A percentile compares a stretch with the other conserved stretches of the same genome.
These are phyloP conservation scores for Saturnispora quitensis DNA, from an alignment of 805 yeast genomes.

Conservation along the genomic window DNA sequence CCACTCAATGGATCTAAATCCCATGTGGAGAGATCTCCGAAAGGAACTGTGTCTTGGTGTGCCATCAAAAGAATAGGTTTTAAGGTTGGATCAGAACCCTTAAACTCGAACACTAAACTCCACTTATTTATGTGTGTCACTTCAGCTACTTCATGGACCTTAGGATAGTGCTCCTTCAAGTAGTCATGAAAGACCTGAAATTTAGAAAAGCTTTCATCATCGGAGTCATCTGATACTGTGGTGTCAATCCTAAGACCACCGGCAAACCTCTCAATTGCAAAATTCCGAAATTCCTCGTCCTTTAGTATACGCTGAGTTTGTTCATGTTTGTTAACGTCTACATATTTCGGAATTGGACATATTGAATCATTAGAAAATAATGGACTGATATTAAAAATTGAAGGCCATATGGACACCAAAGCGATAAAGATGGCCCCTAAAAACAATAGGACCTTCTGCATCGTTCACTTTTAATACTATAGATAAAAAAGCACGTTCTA, in stretches of 20 bases:
- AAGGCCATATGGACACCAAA: slow-evolving; percentile 4
- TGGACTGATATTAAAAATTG: slow-evolving; percentile 4
- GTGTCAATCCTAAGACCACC: slow-evolving; percentile 48
- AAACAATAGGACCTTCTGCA: background rate
- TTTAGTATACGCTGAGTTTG: slow-evolving; percentile 23
- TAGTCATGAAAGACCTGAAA: slow-evolving; percentile 17
- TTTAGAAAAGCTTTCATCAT: slow-evolving; percentile 15
- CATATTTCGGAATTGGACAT: slow-evolving; percentile 35
- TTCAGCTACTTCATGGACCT: slow-evolving; percentile 34
- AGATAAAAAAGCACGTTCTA: background rate
- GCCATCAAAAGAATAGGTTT: slow-evolving; percentile 66
- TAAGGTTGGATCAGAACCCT: slow-evolving; percentile 40
- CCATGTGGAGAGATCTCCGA: slow-evolving; percentile 54
- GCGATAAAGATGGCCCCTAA: background rate
- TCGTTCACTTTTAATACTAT: background rate
- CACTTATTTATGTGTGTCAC: slow-evolving; percentile 50
- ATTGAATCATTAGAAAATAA: slow-evolving; percentile 23
- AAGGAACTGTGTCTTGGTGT: slow-evolving; percentile 78
- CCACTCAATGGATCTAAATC: slow-evolving; percentile 57
- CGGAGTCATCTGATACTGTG: slow-evolving; percentile 25
- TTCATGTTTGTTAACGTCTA: slow-evolving; percentile 9
- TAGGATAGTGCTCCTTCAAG: slow-evolving; percentile 36
- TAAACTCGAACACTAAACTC: slow-evolving; percentile 56
- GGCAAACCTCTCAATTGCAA: slow-evolving; percentile 34
- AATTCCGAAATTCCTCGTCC: slow-evolving; percentile 26